A percentile compares a stretch with the other conserved stretches of the same genome.
These are phyloP conservation scores for Mortierella claussenii DNA, from an alignment of 192 early-diverging fungal species.

Conservation along the genomic window DNA sequence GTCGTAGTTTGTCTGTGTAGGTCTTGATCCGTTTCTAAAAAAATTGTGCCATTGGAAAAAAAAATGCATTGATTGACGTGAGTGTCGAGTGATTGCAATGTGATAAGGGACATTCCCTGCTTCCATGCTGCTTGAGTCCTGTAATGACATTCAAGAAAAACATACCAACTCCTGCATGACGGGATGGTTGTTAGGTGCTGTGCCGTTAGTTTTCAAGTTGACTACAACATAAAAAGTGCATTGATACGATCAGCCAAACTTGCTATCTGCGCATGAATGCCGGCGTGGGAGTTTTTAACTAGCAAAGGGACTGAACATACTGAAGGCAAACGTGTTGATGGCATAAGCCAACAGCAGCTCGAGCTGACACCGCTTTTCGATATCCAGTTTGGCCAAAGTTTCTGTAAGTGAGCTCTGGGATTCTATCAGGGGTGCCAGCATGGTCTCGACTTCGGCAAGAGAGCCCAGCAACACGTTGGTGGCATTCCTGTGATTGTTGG, in stretches of 20 bases:
- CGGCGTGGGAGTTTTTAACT: neutral
- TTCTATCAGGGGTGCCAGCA: conserved; percentile 31
- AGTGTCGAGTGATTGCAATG: too few species aligned
- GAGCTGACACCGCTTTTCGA: conserved; percentile 63
- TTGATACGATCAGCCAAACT: neutral
- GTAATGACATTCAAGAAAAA: neutral
- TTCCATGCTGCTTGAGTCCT: too few species aligned
- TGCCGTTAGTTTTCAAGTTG: conserved; percentile 65
- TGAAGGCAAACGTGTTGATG: conserved; percentile 62
- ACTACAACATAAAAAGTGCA: conserved; percentile 37
- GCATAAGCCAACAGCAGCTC: conserved; percentile 65
- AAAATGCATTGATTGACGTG: too few species aligned
- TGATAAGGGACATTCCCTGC: too few species aligned
- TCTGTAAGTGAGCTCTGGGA: conserved; percentile 47
- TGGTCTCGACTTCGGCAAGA: conserved; percentile 23
- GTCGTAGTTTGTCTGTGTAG: conserved; percentile 22
- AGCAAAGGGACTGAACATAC: conserved; percentile 14
- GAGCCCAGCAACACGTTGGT: conserved; percentile 28
- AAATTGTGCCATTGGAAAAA: neutral
- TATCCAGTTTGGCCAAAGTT: conserved; percentile 56
- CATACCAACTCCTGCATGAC: conserved; percentile 65
- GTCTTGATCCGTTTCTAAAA: conserved; percentile 61
- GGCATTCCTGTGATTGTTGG: conserved; percentile 43
- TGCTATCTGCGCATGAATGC: too few species aligned
- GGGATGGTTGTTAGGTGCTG: conserved; percentile 60